These are phyloP conservation scores for Dictyostelium brefeldianum DNA, from an alignment of 78 protist species.

Conservation along the genomic window DNA sequence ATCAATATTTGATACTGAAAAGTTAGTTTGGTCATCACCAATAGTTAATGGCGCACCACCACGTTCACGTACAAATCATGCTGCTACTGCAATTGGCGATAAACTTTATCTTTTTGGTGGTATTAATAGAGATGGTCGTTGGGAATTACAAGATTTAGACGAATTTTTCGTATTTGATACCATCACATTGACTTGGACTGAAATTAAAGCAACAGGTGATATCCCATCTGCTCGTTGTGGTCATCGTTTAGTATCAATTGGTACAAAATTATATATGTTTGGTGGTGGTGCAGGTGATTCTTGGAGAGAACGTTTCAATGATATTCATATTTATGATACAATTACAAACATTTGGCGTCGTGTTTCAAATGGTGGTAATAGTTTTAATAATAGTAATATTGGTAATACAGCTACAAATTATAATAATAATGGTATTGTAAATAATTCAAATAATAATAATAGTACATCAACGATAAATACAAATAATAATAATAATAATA, in stretches of 20 bases:
- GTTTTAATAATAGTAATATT: neutral
- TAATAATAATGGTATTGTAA: neutral
- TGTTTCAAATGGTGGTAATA: neutral
- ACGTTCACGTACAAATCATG: constrained; percentile 78
- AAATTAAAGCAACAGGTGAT: constrained; percentile 48
- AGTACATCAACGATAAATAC: too few species aligned
- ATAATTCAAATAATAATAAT: neutral
- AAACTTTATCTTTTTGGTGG: constrained; percentile 82
- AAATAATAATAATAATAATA: too few species aligned
- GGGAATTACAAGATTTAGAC: constrained; percentile 72
- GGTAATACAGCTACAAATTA: neutral
- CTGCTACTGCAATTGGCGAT: constrained; percentile 51
- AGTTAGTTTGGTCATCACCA: constrained; percentile 30
- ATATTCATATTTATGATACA: constrained; percentile 73
- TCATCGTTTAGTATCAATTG: constrained; percentile 69
- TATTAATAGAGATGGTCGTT: constrained; percentile 62
- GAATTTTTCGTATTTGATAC: constrained; percentile 78
- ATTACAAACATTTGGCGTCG: constrained; percentile 69
- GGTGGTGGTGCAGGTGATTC: constrained; percentile 86
- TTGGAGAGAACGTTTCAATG: constrained; percentile 65
- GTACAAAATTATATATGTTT: constrained; percentile 60
- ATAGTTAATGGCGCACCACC: constrained; percentile 51
- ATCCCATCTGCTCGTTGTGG: constrained; percentile 81
- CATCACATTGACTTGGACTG: constrained; percentile 29
- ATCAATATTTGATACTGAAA: constrained; percentile 49